Evolutionary conservation across 768 basidiomycete species (phyloP).

Genomic region (Lactarius hengduanensis): DNA sequence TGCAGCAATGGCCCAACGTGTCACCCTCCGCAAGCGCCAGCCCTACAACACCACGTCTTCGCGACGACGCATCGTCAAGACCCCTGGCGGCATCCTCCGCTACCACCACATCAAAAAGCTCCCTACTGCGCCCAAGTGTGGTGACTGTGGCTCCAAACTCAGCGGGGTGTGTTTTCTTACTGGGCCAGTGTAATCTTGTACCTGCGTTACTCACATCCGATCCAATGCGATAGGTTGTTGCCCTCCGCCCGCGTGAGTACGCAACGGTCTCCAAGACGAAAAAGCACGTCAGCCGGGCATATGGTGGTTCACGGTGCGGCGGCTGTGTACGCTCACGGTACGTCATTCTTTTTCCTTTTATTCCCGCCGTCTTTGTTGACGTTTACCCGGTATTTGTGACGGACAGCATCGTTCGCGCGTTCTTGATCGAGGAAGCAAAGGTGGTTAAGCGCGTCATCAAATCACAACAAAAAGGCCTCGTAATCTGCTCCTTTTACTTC

Average conservation of each 20-base stretch:
- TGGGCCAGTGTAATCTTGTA: background rate
- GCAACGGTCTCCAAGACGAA: conserved; percentile 95
- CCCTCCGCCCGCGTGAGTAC: conserved; percentile 94
- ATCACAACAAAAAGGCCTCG: conserved; percentile 62
- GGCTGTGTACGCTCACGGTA: conserved; percentile 94
- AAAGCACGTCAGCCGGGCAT: conserved; percentile 95
- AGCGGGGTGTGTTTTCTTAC: conserved; percentile 71
- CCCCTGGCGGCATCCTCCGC: conserved; percentile 96
- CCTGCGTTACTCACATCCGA: background rate
- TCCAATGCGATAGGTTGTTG: conserved; percentile 64
- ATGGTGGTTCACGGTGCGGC: conserved; percentile 97
- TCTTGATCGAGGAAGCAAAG: conserved; percentile 99
- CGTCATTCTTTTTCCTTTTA: conserved; percentile 32
- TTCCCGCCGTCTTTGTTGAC: conserved; percentile 14
- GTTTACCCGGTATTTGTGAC: background rate
- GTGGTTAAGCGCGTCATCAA: conserved; percentile 99
- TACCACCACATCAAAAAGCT: conserved; percentile 97
- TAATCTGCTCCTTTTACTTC: conserved; percentile 9
- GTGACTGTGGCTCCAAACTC: conserved; percentile 94
- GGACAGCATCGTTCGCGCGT: conserved; percentile 92
- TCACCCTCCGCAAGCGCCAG: conserved; percentile 97
- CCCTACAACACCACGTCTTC: conserved; percentile 98
- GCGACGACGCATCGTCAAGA: conserved; percentile 94
- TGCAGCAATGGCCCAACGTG: conserved; percentile 90
- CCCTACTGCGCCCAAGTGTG: conserved; percentile 88